phyloP scores from a whole-genome alignment of 805 yeast genomes.

The Wickerhamiella occidentalis region DNA sequence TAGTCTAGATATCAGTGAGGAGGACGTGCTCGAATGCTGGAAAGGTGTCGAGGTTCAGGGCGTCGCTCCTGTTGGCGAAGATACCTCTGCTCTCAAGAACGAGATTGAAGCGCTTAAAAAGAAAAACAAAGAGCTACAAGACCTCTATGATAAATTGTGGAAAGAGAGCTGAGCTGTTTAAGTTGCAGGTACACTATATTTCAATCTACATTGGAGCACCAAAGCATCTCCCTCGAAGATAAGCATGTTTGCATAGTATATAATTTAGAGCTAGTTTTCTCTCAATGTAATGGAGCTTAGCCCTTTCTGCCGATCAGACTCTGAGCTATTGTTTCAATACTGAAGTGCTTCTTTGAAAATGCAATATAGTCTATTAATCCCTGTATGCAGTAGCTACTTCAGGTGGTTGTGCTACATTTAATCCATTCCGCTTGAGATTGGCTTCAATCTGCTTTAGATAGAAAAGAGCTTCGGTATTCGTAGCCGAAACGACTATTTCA shows the following conservation, averaged over 20 bases:
- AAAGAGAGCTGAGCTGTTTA: constrained; percentile 12
- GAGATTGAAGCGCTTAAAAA: constrained; percentile 9
- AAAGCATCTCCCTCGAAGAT: too few species aligned
- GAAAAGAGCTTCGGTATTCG: constrained; percentile 12
- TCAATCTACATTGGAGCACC: too few species aligned
- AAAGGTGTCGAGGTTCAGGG: neutral
- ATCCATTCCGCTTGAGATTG: constrained; percentile 13
- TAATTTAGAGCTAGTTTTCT: too few species aligned
- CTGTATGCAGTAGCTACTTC: constrained; percentile 6
- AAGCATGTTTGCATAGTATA: neutral
- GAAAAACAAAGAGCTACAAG: constrained; percentile 19
- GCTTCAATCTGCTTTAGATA: constrained; percentile 8
- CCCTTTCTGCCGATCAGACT: too few species aligned
- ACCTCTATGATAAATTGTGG: constrained; percentile 24
- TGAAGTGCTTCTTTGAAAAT: too few species aligned
- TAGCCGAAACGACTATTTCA: constrained; percentile 12
- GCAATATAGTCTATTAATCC: too few species aligned
- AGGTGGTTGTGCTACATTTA: constrained; percentile 9
- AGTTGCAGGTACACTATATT: too few species aligned
- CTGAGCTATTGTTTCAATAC: too few species aligned
- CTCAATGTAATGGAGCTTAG: neutral
- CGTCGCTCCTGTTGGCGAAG: neutral
- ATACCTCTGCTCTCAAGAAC: neutral
- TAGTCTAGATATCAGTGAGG: neutral
- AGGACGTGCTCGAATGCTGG: neutral